Evolutionary conservation across 805 yeast species (phyloP), one percentile per base, ranked within the genome.

Genomic region (Alloascoidea africana): DNA sequence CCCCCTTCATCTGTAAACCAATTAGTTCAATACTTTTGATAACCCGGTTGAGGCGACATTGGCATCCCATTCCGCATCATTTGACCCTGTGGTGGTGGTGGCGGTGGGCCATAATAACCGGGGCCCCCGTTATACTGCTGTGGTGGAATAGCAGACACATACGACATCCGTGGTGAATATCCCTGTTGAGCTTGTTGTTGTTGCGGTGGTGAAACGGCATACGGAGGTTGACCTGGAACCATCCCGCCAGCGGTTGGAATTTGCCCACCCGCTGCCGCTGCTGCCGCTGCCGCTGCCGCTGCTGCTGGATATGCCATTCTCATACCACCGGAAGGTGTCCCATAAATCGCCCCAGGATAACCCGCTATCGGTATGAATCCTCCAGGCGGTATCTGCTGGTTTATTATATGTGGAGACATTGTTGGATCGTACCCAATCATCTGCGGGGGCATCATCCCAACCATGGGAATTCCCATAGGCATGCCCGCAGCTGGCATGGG

Each of bases 181-280:
- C 13, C 30, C 8, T n/a, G 13, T 23, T 23, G 30, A 8, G 30
- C 30, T 8, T n/a, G 13, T 23, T 23, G 30, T 23, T 23, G 30
- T 23, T 23, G 30, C 8, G 30, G 30, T 8, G 30, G n/a, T n/a
- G n/a, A n/a, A n/a, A n/a, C n/a, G n/a, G 30, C 30, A 23, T 23
- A 23, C 8, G 30, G 30, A 23, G 30, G 30, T 23, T 23, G 30
- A 23, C 30, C 30, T 8, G 30, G 30, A 23, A 23, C n/a, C 30
- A 23, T 23, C 8, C 30, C 30, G n/a, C n/a, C 8, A 23, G 13
- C 30, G n/a, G 8, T 23, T 23, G 30, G 30, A 23, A 23, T 23
- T 23, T n/a, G 8, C 8, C 30, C 30, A 8, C 8, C n/a, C n/a
- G 30, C 30, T 23, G 13, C 30, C 8, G 13, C 30, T 8, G 8